These are phyloP conservation scores for Diaporthe capsici DNA, from an alignment of 2,329 filamentous ascomycete species.

Conservation along the genomic window DNA sequence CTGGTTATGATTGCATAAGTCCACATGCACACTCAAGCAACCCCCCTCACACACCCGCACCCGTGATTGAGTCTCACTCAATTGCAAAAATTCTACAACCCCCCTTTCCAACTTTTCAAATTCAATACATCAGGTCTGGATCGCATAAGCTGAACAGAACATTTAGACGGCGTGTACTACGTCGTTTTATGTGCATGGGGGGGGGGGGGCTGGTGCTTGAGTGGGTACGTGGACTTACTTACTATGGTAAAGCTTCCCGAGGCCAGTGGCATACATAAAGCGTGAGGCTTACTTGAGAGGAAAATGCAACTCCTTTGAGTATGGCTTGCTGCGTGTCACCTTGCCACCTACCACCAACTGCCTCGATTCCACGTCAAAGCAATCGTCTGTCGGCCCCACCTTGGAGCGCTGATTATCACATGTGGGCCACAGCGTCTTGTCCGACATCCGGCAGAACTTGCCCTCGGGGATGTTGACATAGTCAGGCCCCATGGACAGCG, in stretches of 20 bases:
- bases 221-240: not conserved
- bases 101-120: no score
- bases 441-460: conserved; percentile 29
- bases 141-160: no score
- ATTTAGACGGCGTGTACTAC: no score
- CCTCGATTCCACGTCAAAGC: not conserved
- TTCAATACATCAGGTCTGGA: no score
- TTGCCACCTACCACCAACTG: conserved; percentile 16
- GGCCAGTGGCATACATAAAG: not conserved
- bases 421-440: conserved; percentile 22
- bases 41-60: no score
- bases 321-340: not conserved
- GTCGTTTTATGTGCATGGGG: no score
- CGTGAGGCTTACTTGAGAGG: not conserved
- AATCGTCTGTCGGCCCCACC: not conserved
- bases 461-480: conserved; percentile 8
- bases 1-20: no score
- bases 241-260: not conserved
- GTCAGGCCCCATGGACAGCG: not conserved
- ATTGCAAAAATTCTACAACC: no score
- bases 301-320: not conserved
- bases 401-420: not conserved
- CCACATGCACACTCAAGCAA: no score
- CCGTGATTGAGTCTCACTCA: no score
- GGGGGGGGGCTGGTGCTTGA: no score